Evolutionary conservation across 2,329 filamentous ascomycete genomes (phyloP).

Genomic region (Aspergillus tamarii): DNA sequence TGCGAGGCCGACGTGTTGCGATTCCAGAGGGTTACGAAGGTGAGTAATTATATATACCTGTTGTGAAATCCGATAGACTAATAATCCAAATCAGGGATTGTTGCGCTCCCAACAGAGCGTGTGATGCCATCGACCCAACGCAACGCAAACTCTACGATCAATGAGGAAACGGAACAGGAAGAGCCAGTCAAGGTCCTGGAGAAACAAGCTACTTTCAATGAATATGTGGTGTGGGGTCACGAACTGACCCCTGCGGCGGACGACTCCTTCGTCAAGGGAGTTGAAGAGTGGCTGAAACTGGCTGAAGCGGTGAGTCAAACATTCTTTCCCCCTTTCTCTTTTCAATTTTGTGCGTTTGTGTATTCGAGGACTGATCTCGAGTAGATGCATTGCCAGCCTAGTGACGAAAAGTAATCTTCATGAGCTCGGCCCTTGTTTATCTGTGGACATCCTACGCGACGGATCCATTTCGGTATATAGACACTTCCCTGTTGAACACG

Average conservation of each 20-base stretch:
- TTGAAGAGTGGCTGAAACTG: conserved; percentile 80
- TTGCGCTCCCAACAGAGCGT: conserved; percentile 56
- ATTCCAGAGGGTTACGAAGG: conserved; percentile 73
- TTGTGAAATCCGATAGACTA: not conserved
- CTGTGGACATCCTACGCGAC: not conserved
- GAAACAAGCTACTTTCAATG: conserved; percentile 69
- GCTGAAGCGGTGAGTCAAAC: conserved; percentile 63
- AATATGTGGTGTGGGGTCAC: conserved; percentile 83
- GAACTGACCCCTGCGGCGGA: conserved; percentile 65
- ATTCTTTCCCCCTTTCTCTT: not conserved
- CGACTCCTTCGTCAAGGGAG: conserved; percentile 73
- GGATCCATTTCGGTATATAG: not conserved
- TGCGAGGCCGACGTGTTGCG: conserved; percentile 67
- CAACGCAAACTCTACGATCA: conserved; percentile 48
- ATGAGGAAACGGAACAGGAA: conserved; percentile 49
- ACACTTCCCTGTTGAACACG: not conserved
- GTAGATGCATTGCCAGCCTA: conserved; percentile 32
- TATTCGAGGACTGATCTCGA: conserved; percentile 11
- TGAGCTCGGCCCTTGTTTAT: conserved; percentile 9
- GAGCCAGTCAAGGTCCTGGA: conserved; percentile 63
- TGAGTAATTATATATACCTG: conserved; percentile 22
- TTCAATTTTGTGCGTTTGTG: not conserved
- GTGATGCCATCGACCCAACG: conserved; percentile 31
- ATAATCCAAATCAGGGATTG: conserved; percentile 51
- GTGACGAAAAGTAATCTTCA: conserved; percentile 18